phyloP scores from a whole-genome alignment of 2,329 filamentous ascomycete genomes.

The Calcarisporium arbuscula region DNA sequence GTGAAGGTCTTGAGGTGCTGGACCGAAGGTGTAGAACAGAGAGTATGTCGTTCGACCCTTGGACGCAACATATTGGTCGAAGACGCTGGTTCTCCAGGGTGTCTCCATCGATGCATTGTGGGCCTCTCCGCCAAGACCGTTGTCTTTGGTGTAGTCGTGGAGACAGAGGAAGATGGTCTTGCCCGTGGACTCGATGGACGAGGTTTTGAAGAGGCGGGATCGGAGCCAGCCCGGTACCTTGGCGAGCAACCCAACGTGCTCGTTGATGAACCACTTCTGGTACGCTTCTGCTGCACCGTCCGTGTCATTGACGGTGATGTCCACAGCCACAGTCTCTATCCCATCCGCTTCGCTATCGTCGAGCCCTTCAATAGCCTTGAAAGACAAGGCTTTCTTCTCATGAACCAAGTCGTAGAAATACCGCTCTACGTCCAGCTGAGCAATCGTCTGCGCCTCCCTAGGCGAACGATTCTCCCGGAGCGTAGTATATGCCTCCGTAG shows the following conservation, averaged over 20 bases:
- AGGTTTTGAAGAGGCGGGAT: slow-evolving; percentile 63
- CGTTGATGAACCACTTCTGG: slow-evolving; percentile 65
- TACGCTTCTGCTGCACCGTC: slow-evolving; percentile 47
- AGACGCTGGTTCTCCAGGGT: slow-evolving; percentile 53
- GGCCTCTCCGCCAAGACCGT: slow-evolving; percentile 60
- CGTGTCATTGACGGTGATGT: slow-evolving; percentile 46
- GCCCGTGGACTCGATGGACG: slow-evolving; percentile 49
- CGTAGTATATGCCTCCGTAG: slow-evolving; percentile 61
- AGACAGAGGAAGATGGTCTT: slow-evolving; percentile 55
- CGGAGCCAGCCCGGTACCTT: slow-evolving; percentile 75
- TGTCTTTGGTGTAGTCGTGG: slow-evolving; percentile 64
- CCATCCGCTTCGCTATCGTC: slow-evolving; percentile 52
- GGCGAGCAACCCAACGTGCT: slow-evolving; percentile 65
- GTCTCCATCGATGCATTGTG: slow-evolving; percentile 59
- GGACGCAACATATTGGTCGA: slow-evolving; percentile 49
- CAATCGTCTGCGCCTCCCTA: slow-evolving; percentile 48
- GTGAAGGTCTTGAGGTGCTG: slow-evolving; percentile 62
- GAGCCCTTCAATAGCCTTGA: slow-evolving; percentile 53
- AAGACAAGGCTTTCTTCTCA: slow-evolving; percentile 48
- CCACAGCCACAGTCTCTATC: slow-evolving; percentile 56
- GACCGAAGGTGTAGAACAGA: slow-evolving; percentile 75
- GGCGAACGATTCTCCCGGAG: slow-evolving; percentile 53
- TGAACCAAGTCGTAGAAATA: slow-evolving; percentile 63
- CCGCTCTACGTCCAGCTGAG: slow-evolving; percentile 58
- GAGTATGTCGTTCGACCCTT: slow-evolving; percentile 57